Base-by-base conservation (phyloP, 1,284 basidiomycete genomes). In the Salmacisia buchloeana region DNA sequence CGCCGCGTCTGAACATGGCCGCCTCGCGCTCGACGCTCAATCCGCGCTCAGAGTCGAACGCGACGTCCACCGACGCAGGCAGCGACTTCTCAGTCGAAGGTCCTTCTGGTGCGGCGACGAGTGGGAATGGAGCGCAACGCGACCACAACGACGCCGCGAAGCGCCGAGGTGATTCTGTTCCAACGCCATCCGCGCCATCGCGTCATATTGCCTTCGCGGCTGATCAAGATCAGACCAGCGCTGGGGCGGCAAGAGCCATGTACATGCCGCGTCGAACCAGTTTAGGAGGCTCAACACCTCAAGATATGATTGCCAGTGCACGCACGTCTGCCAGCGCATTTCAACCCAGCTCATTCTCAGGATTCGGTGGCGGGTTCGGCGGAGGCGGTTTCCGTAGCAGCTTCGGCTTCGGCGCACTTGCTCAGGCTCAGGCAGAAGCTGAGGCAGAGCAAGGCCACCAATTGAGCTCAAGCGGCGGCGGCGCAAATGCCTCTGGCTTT, bases 361-460 rank as follows among this genome's bases (percentile, higher is more conserved):
- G 36, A 7, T 41, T 9, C 25, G 34, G 27, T 23, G 49, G 21
- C 27, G 41, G 38, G 31, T 21, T 21, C 41, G 52, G 34, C 15
- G 29, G 15, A 9, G 21, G 35, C 34, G 59, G 31, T 52, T 58
- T 21, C 21, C 66, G 25, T 61, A 63, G 49, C 31, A 54, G 49
- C 21, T 54, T 54, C 49, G 74, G 73, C 3, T 73, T 69, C 29
- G 74, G 74, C 15, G 73, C 69, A 1, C 56, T 76, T 2, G 74
- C 73, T 10, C 73, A 73, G 59, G 74, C 74, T 3, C 49, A 33
- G 34, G 49, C 49, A 10, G 13, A 33, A 33, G 49, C 49, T 29
- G 34, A 41, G 35, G 45, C 45, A 18, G 15, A 43, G 34, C 13
- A 29, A 31, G 25, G 27, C 21, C 52, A 41, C 25, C 31, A 43